A percentile compares a stretch with the other conserved stretches of the same genome.
These are phyloP conservation scores for Boletus sp. DNA, from an alignment of 768 basidiomycete species.

Conservation along the genomic window DNA sequence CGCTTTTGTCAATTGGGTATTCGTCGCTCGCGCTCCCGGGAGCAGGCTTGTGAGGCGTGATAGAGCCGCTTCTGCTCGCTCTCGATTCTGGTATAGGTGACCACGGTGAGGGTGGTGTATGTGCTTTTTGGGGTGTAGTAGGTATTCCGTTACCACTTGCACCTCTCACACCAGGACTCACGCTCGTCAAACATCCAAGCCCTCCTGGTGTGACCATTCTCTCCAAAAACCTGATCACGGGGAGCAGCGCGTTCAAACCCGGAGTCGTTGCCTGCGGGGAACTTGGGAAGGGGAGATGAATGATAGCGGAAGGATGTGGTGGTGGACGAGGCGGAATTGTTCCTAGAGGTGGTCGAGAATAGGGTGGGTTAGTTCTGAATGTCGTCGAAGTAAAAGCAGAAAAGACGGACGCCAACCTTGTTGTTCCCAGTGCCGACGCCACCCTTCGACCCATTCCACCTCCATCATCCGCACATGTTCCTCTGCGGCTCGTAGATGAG, in stretches of 20 bases:
- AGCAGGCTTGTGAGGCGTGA: constrained; percentile 10
- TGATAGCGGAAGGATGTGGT: constrained; percentile 66
- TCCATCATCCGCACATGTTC: constrained; percentile 72
- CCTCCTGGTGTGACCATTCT: constrained; percentile 52
- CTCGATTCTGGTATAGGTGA: constrained; percentile 16
- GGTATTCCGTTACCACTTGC: constrained; percentile 2
- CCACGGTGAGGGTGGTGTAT: constrained; percentile 16
- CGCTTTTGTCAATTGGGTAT: constrained; percentile 17
- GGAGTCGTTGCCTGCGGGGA: constrained; percentile 54
- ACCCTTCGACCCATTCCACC: constrained; percentile 57
- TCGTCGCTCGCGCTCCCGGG: constrained; percentile 6
- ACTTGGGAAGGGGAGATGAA: constrained; percentile 76
- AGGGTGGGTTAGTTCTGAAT: constrained; percentile 10
- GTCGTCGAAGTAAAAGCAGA: not conserved
- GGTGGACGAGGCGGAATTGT: constrained; percentile 60
- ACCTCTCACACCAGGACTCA: not conserved
- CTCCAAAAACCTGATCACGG: constrained; percentile 68
- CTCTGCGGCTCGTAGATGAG: constrained; percentile 70
- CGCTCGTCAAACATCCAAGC: constrained; percentile 17
- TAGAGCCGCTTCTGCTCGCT: constrained; percentile 20
- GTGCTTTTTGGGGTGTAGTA: constrained; percentile 9
- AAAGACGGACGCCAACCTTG: constrained; percentile 6
- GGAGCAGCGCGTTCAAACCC: constrained; percentile 57
- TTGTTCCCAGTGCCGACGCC: constrained; percentile 25
- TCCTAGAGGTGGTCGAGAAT: not conserved